These are phyloP conservation scores for Fusarium stilboides DNA, from an alignment of 2,329 filamentous ascomycete genomes.

Conservation along the genomic window DNA sequence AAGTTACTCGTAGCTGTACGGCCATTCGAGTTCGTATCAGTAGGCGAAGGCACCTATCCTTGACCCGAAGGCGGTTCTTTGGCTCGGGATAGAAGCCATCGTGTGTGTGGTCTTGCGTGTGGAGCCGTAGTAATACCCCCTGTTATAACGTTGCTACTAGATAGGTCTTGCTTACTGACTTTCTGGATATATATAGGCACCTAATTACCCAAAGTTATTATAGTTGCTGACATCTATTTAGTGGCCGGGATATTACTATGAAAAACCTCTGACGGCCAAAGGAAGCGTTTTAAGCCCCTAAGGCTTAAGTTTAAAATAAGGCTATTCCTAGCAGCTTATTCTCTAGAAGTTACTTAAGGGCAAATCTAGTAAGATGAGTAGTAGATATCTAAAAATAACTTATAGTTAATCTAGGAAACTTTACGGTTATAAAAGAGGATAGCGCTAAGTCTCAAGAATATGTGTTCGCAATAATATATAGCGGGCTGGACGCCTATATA, in stretches of 20 bases:
- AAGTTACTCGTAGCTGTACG: too few relatives aligned
- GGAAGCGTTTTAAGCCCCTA: neutral
- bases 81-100: too few relatives aligned
- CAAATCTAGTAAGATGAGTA: neutral
- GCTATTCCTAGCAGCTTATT: too few relatives aligned
- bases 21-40: too few relatives aligned
- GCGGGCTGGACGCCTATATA: slow-evolving; percentile 9
- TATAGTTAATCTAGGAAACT: slow-evolving; percentile 11
- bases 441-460: neutral
- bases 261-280: slow-evolving; percentile 10
- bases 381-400: neutral
- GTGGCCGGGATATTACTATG: neutral
- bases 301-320: too few relatives aligned
- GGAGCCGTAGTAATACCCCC: slow-evolving; percentile 8
- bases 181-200: slow-evolving; percentile 11
- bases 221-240: slow-evolving; percentile 13
- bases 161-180: slow-evolving; percentile 12
- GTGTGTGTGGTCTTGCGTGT: too few relatives aligned
- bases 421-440: slow-evolving; percentile 8
- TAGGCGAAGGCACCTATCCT: too few relatives aligned
- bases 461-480: too few relatives aligned
- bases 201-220: slow-evolving; percentile 5
- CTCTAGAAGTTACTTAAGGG: too few relatives aligned
- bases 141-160: neutral
- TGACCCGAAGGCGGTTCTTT: too few relatives aligned